Conservation (phyloP, 208 protist species). For the Acanthamoeba triangularis region DNA sequence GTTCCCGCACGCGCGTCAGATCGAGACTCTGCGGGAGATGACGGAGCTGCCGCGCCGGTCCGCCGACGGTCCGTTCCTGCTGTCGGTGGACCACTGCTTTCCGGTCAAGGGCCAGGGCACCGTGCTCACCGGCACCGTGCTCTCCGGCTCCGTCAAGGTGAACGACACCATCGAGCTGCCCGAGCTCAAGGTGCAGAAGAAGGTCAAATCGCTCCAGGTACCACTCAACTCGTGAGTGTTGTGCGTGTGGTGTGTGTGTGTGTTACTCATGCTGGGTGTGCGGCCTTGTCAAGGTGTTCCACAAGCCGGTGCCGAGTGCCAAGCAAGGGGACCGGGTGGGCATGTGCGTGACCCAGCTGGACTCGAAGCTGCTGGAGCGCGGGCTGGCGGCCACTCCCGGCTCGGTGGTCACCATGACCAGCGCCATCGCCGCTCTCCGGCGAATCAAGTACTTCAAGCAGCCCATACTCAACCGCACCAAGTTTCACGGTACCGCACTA, state of each 20-base stretch:
- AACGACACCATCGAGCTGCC: constrained; percentile 93
- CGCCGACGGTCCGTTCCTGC: constrained; percentile 92
- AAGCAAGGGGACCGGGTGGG: constrained; percentile 94
- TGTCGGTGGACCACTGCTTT: constrained; percentile 99
- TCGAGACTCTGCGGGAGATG: constrained; percentile 68
- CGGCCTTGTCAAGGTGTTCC: constrained; percentile 95
- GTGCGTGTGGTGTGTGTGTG: background rate
- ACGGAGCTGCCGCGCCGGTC: constrained; percentile 74
- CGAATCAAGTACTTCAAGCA: constrained; percentile 69
- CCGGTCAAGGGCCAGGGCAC: constrained; percentile 97
- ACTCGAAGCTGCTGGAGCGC: constrained; percentile 94
- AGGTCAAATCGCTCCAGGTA: constrained; percentile 93
- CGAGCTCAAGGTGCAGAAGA: constrained; percentile 91
- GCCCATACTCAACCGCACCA: constrained; percentile 55
- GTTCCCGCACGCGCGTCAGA: background rate
- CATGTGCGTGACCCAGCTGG: constrained; percentile 96
- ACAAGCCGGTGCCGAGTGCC: constrained; percentile 92
- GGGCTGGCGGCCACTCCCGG: constrained; percentile 86
- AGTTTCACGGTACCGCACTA: constrained; percentile 60
- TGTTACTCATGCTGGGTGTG: background rate
- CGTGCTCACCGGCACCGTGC: constrained; percentile 98
- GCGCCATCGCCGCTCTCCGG: constrained; percentile 1
- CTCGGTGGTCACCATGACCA: constrained; percentile 52
- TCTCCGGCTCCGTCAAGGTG: constrained; percentile 89
- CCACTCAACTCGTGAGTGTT: background rate